These are phyloP conservation scores for Plasmodium berghei DNA, from an alignment of 169 alveolate species.

Conservation along the genomic window DNA sequence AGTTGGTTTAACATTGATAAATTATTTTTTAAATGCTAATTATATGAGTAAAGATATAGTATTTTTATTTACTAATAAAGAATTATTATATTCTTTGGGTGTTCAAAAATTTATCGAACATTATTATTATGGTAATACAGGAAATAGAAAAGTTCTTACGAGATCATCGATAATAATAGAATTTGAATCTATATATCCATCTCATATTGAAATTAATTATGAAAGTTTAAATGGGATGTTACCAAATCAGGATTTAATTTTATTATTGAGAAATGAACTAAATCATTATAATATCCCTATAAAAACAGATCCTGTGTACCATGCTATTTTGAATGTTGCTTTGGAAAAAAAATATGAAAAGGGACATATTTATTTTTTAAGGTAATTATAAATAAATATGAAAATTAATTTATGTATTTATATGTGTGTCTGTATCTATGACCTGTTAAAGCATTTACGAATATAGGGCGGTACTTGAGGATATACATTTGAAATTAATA, in stretches of 20 bases:
- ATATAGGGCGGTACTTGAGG: neutral
- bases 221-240: constrained; percentile 73
- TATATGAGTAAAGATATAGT: constrained; percentile 74
- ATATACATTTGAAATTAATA: too few species aligned
- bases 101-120: constrained; percentile 42
- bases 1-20: constrained; percentile 68
- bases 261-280: constrained; percentile 47
- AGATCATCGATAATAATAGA: constrained; percentile 71
- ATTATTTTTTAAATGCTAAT: constrained; percentile 46
- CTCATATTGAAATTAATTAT: constrained; percentile 68
- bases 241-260: constrained; percentile 64
- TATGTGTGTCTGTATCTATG: neutral
- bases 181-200: constrained; percentile 72
- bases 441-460: neutral
- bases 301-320: constrained; percentile 26
- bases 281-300: constrained; percentile 53
- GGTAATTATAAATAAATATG: constrained; percentile 14
- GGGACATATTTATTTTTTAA: constrained; percentile 62
- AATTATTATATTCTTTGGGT: constrained; percentile 59
- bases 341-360: constrained; percentile 60
- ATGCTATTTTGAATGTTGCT: constrained; percentile 40
- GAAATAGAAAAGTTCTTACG: constrained; percentile 22
- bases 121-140: constrained; percentile 26
- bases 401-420: neutral
- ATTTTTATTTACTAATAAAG: constrained; percentile 73